These are phyloP conservation scores for Neurospora crassa DNA, from an alignment of 2,329 filamentous ascomycete genomes.

Conservation along the genomic window DNA sequence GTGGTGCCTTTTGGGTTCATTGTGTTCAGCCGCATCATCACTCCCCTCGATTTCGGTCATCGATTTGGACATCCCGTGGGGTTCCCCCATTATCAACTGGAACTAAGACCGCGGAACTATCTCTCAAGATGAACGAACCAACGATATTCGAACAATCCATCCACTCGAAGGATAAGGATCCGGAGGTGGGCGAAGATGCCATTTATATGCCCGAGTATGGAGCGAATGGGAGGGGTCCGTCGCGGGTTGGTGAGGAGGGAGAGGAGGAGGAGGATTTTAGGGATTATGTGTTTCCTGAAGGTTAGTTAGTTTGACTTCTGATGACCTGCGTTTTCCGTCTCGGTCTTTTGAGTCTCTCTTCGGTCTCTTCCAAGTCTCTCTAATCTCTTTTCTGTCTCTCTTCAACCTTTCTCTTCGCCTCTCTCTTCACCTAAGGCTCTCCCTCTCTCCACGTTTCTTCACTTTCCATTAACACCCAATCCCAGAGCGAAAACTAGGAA, in stretches of 20 bases:
- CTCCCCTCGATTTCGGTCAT: neutral
- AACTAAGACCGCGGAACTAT: neutral
- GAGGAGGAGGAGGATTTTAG: constrained; percentile 17
- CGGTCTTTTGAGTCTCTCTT: too few relatives aligned
- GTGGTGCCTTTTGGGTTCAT: neutral
- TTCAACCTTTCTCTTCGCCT: neutral
- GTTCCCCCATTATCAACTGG: neutral
- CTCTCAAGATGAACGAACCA: constrained; percentile 17
- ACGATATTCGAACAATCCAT: constrained; percentile 21
- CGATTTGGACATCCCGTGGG: neutral
- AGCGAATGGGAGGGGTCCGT: neutral
- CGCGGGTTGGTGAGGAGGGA: constrained; percentile 4
- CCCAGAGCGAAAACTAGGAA: constrained; percentile 21
- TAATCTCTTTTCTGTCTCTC: neutral
- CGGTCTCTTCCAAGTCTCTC: too few relatives aligned
- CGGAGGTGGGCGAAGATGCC: constrained; percentile 14
- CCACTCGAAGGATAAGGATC: constrained; percentile 17
- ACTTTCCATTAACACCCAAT: neutral
- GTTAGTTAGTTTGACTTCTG: constrained; percentile 3
- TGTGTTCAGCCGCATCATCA: neutral
- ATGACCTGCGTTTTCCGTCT: too few relatives aligned
- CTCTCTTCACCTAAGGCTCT: neutral
- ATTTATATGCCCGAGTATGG: neutral
- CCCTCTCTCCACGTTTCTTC: neutral
- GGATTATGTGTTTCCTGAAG: constrained; percentile 21